Percentiles rank a stretch among this genome's conserved stretches.
Conservation (phyloP, 2,329 filamentous ascomycete species). For the Geoglossum cookeanum region DNA sequence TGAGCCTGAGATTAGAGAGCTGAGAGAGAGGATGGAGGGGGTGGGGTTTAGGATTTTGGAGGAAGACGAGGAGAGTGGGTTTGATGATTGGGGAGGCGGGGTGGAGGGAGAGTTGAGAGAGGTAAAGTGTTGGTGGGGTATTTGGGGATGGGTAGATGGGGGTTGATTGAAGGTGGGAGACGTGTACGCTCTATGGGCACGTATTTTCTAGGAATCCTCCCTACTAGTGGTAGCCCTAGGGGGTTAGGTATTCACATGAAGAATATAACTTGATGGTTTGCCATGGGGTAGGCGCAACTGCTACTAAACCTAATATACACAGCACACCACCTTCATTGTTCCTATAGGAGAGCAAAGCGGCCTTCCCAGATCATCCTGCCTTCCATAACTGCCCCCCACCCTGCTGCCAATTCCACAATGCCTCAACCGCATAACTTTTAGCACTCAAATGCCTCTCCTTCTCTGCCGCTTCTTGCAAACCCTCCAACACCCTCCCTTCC, state of each 20-base stretch:
- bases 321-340: too few relatives aligned
- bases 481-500: slow-evolving; percentile 57
- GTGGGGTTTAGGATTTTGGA: background rate
- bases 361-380: background rate
- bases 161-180: background rate
- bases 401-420: slow-evolving; percentile 5
- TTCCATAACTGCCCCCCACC: slow-evolving; percentile 5
- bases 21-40: background rate
- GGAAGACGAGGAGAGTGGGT: background rate
- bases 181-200: too few relatives aligned
- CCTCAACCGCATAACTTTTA: slow-evolving; percentile 2
- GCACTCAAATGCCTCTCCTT: slow-evolving; percentile 3
- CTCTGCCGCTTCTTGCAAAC: slow-evolving; percentile 52
- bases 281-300: too few relatives aligned
- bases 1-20: background rate
- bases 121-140: background rate
- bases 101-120: background rate
- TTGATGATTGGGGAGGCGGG: background rate
- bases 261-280: too few relatives aligned
- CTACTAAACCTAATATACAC: too few relatives aligned
- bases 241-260: too few relatives aligned
- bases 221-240: too few relatives aligned
- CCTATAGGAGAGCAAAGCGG: background rate
- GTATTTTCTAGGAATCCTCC: too few relatives aligned
- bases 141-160: background rate